Conservation (phyloP, 768 basidiomycete species). For the Inosperma sp. region DNA sequence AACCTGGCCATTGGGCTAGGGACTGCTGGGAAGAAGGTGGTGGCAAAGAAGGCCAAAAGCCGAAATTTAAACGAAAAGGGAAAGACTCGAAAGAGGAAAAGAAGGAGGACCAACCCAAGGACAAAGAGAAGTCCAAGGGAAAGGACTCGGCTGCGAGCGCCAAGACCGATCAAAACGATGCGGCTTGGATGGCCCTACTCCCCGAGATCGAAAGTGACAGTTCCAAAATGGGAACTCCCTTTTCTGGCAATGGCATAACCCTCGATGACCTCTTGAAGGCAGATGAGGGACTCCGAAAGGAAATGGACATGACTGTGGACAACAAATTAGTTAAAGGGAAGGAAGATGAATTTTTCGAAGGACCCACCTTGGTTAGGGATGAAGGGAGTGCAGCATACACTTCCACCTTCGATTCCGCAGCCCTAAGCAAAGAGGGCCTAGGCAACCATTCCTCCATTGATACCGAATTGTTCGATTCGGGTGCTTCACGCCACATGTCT, state of each 20-base stretch:
- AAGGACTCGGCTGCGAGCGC: conserved; percentile 8
- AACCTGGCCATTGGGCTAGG: neutral
- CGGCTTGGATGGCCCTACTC: conserved; percentile 1
- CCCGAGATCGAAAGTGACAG: neutral
- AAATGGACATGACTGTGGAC: too few relatives aligned
- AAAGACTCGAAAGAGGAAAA: conserved; percentile 16
- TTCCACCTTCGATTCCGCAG: conserved; percentile 7
- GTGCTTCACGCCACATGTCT: conserved; percentile 34
- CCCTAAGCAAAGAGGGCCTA: neutral
- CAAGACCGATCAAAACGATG: conserved; percentile 5
- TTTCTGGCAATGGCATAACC: neutral
- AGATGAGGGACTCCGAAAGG: neutral
- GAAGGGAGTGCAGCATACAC: neutral
- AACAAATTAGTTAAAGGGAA: too few relatives aligned
- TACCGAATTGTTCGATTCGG: conserved; percentile 33
- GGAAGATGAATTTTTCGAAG: neutral
- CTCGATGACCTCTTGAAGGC: neutral
- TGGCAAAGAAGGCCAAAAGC: conserved; percentile 33
- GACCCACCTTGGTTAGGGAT: neutral
- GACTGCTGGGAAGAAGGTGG: conserved; percentile 23
- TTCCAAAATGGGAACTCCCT: neutral
- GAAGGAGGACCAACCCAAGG: neutral
- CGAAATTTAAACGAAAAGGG: conserved; percentile 11
- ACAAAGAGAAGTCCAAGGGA: conserved; percentile 26
- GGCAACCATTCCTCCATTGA: conserved; percentile 8